Conservation (phyloP, 352 stramenopile genomes). For the Phytopythium litorale region DNA sequence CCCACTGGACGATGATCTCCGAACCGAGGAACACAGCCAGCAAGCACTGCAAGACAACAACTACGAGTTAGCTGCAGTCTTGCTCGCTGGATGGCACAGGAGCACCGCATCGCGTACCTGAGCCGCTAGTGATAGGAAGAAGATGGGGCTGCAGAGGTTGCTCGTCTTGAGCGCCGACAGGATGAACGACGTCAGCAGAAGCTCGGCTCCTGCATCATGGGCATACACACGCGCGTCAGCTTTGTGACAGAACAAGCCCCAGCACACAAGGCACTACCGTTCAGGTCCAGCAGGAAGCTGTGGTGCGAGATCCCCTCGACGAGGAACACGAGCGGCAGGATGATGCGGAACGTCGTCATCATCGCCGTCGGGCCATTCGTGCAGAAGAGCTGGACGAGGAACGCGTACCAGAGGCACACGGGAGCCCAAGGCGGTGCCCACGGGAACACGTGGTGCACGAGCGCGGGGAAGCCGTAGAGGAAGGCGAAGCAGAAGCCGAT, state of each 20-base stretch:
- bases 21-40: conserved; percentile 81
- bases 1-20: conserved; percentile 81
- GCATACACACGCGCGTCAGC: background rate
- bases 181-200: conserved; percentile 83
- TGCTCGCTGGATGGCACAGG: background rate
- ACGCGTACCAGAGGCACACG: conserved; percentile 89
- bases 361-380: conserved; percentile 79
- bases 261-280: conserved; percentile 43
- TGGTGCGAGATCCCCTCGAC: conserved; percentile 86
- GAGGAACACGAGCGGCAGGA: conserved; percentile 82
- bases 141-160: conserved; percentile 79
- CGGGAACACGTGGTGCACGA: conserved; percentile 86
- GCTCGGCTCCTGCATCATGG: conserved; percentile 52
- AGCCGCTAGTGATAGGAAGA: conserved; percentile 78
- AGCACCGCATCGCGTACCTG: conserved; percentile 32
- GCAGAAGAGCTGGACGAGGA: conserved; percentile 86
- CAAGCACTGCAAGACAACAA: conserved; percentile 38
- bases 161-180: conserved; percentile 83
- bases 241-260: background rate
- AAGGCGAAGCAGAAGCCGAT: conserved; percentile 88
- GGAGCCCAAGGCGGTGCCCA: conserved; percentile 87
- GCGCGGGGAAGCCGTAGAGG: conserved; percentile 81
- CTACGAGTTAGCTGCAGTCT: background rate
- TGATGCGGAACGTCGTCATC: conserved; percentile 81
- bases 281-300: conserved; percentile 88